phyloP scores from a whole-genome alignment of 345 rosid genomes.

The Camelina laxa region DNA sequence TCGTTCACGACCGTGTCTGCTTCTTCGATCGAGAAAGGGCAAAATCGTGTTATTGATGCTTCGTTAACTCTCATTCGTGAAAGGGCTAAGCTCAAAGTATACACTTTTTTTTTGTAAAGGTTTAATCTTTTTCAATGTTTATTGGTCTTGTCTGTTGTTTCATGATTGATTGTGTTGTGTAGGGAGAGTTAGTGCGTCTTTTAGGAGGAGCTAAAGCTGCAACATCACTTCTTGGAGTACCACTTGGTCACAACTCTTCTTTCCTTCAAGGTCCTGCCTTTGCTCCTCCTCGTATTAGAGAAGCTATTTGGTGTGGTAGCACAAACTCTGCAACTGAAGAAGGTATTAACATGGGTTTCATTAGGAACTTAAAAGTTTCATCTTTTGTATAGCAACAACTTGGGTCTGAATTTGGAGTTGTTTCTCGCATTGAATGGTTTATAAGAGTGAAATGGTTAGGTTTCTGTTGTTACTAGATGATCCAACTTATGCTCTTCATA shows the following conservation, averaged over 20 bases:
- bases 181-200: constrained; percentile 94
- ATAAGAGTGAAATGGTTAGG: background rate
- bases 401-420: constrained; percentile 4
- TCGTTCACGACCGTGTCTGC: constrained; percentile 53
- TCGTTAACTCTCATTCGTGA: constrained; percentile 96
- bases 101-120: background rate
- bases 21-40: constrained; percentile 74
- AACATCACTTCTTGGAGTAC: constrained; percentile 89
- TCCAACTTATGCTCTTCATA: background rate
- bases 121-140: background rate
- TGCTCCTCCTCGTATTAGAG: constrained; percentile 96
- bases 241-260: constrained; percentile 95
- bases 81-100: constrained; percentile 94
- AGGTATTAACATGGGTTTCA: constrained; percentile 52
- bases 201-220: constrained; percentile 78
- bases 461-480: constrained; percentile 1
- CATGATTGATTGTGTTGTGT: background rate
- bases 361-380: background rate
- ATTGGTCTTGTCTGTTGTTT: background rate
- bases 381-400: background rate
- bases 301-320: constrained; percentile 99
- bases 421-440: background rate
- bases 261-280: constrained; percentile 99
- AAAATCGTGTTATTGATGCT: constrained; percentile 90
- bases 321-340: constrained; percentile 91